A percentile compares a stretch with the other conserved stretches of the same genome.
Conservation (phyloP, 805 yeast genomes). For the Lipomyces orientalis region DNA sequence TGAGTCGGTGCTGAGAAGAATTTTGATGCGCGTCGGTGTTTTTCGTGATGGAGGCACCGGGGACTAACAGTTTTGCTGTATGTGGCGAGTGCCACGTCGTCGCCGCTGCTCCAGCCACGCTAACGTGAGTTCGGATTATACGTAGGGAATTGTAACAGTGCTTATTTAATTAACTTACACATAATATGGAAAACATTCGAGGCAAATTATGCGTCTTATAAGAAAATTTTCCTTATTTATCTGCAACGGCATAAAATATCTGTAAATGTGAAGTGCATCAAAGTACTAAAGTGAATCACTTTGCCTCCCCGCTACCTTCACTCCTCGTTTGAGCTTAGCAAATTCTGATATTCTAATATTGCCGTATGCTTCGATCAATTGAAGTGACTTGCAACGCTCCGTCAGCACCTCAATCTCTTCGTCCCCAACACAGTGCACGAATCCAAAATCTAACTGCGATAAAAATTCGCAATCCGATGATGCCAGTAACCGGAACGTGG, state of each 20-base stretch:
- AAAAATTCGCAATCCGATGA: constrained; percentile 58
- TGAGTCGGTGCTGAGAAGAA: too few relatives aligned
- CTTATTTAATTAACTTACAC: too few relatives aligned
- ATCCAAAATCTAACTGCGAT: constrained; percentile 75
- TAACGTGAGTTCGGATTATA: too few relatives aligned
- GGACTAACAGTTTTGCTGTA: too few relatives aligned
- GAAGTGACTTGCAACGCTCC: constrained; percentile 63
- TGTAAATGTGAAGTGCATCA: background rate
- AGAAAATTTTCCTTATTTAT: background rate
- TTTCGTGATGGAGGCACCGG: too few relatives aligned
- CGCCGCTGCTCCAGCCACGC: too few relatives aligned
- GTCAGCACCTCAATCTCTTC: constrained; percentile 63
- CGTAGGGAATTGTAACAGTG: too few relatives aligned
- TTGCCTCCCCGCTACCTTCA: constrained; percentile 76
- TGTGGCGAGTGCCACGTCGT: too few relatives aligned
- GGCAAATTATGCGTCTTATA: background rate
- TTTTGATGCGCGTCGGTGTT: too few relatives aligned
- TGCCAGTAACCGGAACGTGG: constrained; percentile 41
- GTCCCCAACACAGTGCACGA: constrained; percentile 78
- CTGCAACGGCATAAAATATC: background rate
- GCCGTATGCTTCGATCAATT: constrained; percentile 57
- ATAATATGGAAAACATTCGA: background rate
- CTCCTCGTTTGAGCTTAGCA: constrained; percentile 58
- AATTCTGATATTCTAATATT: constrained; percentile 67
- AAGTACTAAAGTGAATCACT: constrained; percentile 51